Conservation (phyloP, 192 early-diverging fungal genomes). For the Backusella mclennaniae region DNA sequence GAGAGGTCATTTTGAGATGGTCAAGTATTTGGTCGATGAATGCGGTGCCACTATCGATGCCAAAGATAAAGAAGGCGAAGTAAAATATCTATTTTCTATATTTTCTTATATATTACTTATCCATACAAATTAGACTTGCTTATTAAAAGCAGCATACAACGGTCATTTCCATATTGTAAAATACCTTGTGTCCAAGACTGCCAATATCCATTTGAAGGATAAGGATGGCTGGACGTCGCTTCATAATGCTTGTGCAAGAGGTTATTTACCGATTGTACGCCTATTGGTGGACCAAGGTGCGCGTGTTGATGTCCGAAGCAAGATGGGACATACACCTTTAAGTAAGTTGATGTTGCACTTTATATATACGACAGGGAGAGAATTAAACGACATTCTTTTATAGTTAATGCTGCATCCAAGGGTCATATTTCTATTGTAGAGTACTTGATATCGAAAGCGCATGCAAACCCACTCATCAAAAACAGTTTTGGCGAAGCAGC, state of each 20-base stretch:
- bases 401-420: conserved; percentile 67
- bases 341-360: conserved; percentile 39
- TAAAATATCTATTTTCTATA: conserved; percentile 13
- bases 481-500: conserved; percentile 67
- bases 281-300: conserved; percentile 55
- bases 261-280: conserved; percentile 48
- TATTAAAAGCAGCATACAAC: conserved; percentile 65
- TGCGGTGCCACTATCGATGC: conserved; percentile 57
- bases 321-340: conserved; percentile 66
- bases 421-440: conserved; percentile 59
- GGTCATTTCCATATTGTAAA: conserved; percentile 56
- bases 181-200: conserved; percentile 51
- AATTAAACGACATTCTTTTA: not conserved
- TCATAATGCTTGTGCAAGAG: conserved; percentile 66
- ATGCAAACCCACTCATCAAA: conserved; percentile 55
- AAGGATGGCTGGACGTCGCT: conserved; percentile 74
- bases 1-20: conserved; percentile 50
- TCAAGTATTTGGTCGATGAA: conserved; percentile 51
- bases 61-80: conserved; percentile 63
- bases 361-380: not conserved
- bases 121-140: conserved; percentile 46
- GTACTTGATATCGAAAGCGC: conserved; percentile 50
- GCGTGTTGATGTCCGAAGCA: conserved; percentile 53
- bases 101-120: too few relatives aligned
- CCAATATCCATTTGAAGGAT: conserved; percentile 60